Percentiles rank a stretch among this genome's conserved stretches.
phyloP scores from a whole-genome alignment of 2,329 filamentous ascomycete species.

The Botrytis tulipae region DNA sequence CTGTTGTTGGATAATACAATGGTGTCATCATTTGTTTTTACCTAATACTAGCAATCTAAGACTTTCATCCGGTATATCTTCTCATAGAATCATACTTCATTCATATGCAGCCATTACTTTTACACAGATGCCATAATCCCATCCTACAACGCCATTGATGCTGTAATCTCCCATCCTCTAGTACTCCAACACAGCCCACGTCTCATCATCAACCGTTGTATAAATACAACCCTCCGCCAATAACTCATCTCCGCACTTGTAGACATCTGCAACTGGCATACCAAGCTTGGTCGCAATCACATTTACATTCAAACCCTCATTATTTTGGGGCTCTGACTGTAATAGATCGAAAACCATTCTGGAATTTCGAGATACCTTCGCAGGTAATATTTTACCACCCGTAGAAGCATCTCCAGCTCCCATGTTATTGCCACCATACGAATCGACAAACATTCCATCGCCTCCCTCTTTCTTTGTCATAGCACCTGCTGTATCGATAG shows the following conservation, averaged over 20 bases:
- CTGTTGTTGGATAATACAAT: not conserved
- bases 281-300: constrained; percentile 66
- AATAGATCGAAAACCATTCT: constrained; percentile 72
- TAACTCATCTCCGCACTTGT: constrained; percentile 79
- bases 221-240: constrained; percentile 73
- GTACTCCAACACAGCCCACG: constrained; percentile 80
- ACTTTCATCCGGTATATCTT: constrained; percentile 1
- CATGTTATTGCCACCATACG: constrained; percentile 40
- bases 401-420: constrained; percentile 22
- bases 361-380: constrained; percentile 52
- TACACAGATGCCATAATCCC: constrained; percentile 12
- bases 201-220: constrained; percentile 89
- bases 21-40: not conserved
- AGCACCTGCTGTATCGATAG: constrained; percentile 42
- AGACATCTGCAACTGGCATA: constrained; percentile 67
- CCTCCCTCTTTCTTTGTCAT: constrained; percentile 40
- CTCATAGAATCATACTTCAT: constrained; percentile 9
- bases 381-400: constrained; percentile 38
- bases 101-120: constrained; percentile 8
- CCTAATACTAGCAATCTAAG: not conserved
- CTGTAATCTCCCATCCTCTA: constrained; percentile 36
- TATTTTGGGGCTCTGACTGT: constrained; percentile 64
- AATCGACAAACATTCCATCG: constrained; percentile 40
- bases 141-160: constrained; percentile 27
- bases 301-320: constrained; percentile 81